Evolutionary conservation across 1,284 basidiomycete species (phyloP), one percentile per base, ranked within the genome.

Genomic region (Papiliotrema laurentii): DNA sequence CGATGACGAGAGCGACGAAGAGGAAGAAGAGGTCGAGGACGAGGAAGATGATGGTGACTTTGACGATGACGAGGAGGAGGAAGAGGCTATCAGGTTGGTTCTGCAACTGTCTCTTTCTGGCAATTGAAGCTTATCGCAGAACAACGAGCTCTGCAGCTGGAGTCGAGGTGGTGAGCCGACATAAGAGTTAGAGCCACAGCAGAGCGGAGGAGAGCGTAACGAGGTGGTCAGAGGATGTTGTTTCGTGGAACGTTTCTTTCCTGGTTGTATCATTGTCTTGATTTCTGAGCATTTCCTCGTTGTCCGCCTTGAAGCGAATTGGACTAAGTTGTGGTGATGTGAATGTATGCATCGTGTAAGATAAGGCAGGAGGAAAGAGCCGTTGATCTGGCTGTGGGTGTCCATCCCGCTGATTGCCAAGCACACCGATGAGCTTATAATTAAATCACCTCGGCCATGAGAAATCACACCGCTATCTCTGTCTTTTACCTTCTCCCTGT

Each of bases 101-200:
- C n/a, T n/a, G n/a, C n/a, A n/a, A n/a, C n/a, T 49, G 56, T 58
- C 18, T 7, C 10, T 2, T 34, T 14, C 14, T 27, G n/a, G 2
- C 43, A 25, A 11, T 2, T 3, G 16, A 22, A 39, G 24, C 46
- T 48, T 37, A 47, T 34, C 18, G 7, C 45, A 65, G 65, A 33
- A 63, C 64, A 11, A 71, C 69, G 13, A 56, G 58, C 11, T 60
- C 61, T 26, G 71, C 71, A 3, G 70, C 70, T 22, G 71, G 70
- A 31, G 61, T 73, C 26, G 71, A 73, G 54, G 62, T 68, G 10
- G 54, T 73, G 40, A 64, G 64, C 39, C 62, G 69, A 27, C 71
- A 73, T 53, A 64, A 64, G 45, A 47, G 52, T 38, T 55, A 18
- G 19, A n/a, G 5, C 5, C 14, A n/a, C 21, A 19, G 34, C 34